phyloP scores from a whole-genome alignment of 768 basidiomycete genomes.

The Rhizopogon sp. region DNA sequence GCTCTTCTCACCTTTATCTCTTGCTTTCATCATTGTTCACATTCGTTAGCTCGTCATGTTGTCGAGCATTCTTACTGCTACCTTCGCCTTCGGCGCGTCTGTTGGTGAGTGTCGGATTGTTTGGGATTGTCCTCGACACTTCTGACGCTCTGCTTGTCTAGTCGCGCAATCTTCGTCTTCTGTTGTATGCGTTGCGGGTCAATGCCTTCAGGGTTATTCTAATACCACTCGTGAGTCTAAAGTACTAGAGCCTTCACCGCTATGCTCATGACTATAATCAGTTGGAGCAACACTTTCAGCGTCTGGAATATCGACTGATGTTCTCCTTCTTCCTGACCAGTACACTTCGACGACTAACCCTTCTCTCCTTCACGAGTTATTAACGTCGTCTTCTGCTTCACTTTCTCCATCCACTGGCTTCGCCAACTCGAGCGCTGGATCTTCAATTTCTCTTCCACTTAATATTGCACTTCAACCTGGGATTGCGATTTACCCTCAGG shows the following conservation, averaged over 20 bases:
- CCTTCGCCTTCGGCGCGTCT: slow-evolving; percentile 33
- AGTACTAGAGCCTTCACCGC: background rate
- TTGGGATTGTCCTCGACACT: background rate
- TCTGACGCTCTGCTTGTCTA: slow-evolving; percentile 14
- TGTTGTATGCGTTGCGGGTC: slow-evolving; percentile 82
- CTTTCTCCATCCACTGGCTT: slow-evolving; percentile 62
- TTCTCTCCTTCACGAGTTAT: slow-evolving; percentile 59
- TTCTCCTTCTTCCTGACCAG: slow-evolving; percentile 72
- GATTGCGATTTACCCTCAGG: slow-evolving; percentile 55
- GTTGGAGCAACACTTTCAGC: slow-evolving; percentile 68
- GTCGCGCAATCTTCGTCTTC: slow-evolving; percentile 53
- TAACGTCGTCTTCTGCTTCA: slow-evolving; percentile 61
- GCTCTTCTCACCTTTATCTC: slow-evolving; percentile 16
- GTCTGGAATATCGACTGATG: slow-evolving; percentile 42
- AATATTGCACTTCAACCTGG: slow-evolving; percentile 64
- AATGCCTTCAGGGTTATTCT: slow-evolving; percentile 78
- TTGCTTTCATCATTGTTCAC: slow-evolving; percentile 16
- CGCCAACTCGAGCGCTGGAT: slow-evolving; percentile 41
- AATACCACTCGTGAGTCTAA: slow-evolving; percentile 62
- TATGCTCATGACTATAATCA: slow-evolving; percentile 24
- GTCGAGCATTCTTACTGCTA: slow-evolving; percentile 32
- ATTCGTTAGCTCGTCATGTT: slow-evolving; percentile 31
- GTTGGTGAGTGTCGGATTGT: slow-evolving; percentile 27
- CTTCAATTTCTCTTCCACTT: slow-evolving; percentile 57
- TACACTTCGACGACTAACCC: slow-evolving; percentile 71